These are phyloP conservation scores for Smallanthus sonchifolius DNA, from an alignment of 129 eudicot genomes.

Conservation along the genomic window DNA sequence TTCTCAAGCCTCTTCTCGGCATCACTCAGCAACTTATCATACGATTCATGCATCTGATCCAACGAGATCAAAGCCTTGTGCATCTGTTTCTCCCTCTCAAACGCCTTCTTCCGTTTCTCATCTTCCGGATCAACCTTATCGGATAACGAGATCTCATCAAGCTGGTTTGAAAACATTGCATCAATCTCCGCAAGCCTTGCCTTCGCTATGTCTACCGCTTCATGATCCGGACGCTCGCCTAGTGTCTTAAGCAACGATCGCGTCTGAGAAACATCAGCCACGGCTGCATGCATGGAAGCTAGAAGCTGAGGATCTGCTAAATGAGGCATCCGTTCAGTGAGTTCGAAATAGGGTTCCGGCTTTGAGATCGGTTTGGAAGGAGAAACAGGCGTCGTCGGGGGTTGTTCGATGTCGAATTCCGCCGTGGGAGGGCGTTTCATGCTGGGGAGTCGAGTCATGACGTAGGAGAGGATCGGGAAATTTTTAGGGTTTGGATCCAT, in stretches of 20 bases:
- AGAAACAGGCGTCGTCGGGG: slow-evolving; percentile 21
- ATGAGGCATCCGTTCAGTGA: slow-evolving; percentile 74
- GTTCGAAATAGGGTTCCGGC: slow-evolving; percentile 54
- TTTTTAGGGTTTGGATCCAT: slow-evolving; percentile 72
- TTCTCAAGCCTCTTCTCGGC: slow-evolving; percentile 77
- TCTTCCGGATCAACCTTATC: slow-evolving; percentile 26
- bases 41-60: slow-evolving; percentile 78
- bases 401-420: slow-evolving; percentile 60
- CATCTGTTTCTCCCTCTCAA: slow-evolving; percentile 47
- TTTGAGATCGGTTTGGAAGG: background rate
- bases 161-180: slow-evolving; percentile 23
- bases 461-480: slow-evolving; percentile 72
- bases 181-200: slow-evolving; percentile 57
- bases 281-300: slow-evolving; percentile 66
- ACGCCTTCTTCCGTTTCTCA: slow-evolving; percentile 38
- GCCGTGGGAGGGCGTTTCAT: slow-evolving; percentile 29
- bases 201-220: slow-evolving; percentile 65
- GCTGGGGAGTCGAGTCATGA: slow-evolving; percentile 61
- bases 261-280: slow-evolving; percentile 66
- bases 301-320: slow-evolving; percentile 55
- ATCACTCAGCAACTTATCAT: slow-evolving; percentile 63
- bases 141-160: slow-evolving; percentile 52
- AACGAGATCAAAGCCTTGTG: slow-evolving; percentile 56
- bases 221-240: slow-evolving; percentile 82
- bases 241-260: slow-evolving; percentile 58